phyloP scores from a whole-genome alignment of 106 monocot genomes.

The Platanthera zijinensis region DNA sequence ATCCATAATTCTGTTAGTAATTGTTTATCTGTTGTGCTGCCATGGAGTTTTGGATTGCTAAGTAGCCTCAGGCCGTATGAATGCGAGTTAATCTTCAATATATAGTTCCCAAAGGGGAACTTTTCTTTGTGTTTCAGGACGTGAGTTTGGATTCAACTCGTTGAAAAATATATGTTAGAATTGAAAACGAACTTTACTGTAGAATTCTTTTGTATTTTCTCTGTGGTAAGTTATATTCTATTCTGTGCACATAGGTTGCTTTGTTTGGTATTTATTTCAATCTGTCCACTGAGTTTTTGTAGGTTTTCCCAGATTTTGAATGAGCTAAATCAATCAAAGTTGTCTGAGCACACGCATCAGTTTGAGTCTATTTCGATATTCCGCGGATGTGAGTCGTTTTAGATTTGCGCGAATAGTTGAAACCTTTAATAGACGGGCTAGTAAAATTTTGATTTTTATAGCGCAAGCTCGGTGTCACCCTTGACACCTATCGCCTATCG shows the following conservation, averaged over 20 bases:
- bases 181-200: not conserved
- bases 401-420: too few relatives aligned
- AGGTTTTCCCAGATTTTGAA: too few relatives aligned
- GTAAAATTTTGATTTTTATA: too few relatives aligned
- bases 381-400: too few relatives aligned
- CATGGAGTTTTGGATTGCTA: not conserved
- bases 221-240: not conserved
- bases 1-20: not conserved
- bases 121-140: not conserved
- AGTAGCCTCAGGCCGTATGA: too few relatives aligned
- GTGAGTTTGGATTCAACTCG: not conserved
- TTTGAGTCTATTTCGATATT: too few relatives aligned
- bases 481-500: too few relatives aligned
- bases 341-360: too few relatives aligned
- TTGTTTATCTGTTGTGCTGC: not conserved
- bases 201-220: not conserved
- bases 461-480: too few relatives aligned
- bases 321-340: too few relatives aligned
- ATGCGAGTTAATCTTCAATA: not conserved
- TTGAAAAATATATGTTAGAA: not conserved
- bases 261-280: not conserved
- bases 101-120: not conserved
- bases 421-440: too few relatives aligned
- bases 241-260: not conserved
- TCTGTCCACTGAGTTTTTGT: not conserved